Evolutionary conservation across 2,329 filamentous ascomycete species (phyloP), one percentile per base, ranked within the genome.

Genomic region (Aspergillus sojae): DNA sequence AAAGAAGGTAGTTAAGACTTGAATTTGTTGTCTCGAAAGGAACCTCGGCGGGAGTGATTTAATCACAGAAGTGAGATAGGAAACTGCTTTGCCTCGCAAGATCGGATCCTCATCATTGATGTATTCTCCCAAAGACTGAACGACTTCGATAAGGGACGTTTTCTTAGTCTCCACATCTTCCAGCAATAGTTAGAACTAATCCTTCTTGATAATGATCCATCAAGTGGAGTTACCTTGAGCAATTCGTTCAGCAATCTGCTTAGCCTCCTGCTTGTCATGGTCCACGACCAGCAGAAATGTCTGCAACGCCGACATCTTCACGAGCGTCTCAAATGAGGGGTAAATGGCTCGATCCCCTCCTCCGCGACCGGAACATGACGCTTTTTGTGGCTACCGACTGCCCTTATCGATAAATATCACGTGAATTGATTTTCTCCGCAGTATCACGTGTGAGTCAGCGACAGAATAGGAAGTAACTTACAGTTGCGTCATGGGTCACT

Each of bases 121-220:
- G 69, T 89, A 90, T 74, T 89, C 87, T 23, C 86, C 86, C 36
- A 90, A 79, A 52, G 86, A 87, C 71, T 89, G 86, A 60, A 91
- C 85, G 57, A 90, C 77, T 60, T 85, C 83, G 61, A 90, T 81
- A 39, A 91, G 80, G 68, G 86, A 89, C 58, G 85, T 79, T 69
- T 89, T 80, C 67, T 85, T 87, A 69, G 76, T 81, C 72, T 88
- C 84, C 64, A 91, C 79, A 74, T 84, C 86, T 89, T 58, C 46
- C 34, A 58, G 28, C 45, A 46, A 56, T 66, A 46, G 58, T 67
- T 58, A 68, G 70, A 68, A 67, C 62, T 60, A 48, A 64, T 67
- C 54, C 28, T 36, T 58, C 62, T 56, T 45, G 28, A 41, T 57
- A 63, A 58, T 56, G 55, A 62, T 58, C 63, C 32, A 52, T 34